Conservation (phyloP, 345 rosid genomes). For the Gossypium australe region DNA sequence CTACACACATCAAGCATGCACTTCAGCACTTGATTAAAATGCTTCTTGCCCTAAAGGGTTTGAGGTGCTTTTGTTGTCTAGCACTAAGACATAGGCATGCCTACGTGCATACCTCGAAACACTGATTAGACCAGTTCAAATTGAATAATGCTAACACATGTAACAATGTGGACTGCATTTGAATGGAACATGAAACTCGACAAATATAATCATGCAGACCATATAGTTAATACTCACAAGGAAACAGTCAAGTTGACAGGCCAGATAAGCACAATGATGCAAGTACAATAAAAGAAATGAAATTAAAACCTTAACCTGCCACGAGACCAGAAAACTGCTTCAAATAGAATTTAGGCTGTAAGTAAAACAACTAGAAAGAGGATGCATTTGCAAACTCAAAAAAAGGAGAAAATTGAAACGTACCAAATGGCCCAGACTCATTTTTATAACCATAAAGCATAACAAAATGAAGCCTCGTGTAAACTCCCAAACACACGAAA, state of each 20-base stretch:
- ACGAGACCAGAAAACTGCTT: not conserved
- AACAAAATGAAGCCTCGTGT: not conserved
- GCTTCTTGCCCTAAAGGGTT: not conserved
- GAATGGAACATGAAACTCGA: not conserved
- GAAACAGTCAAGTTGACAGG: not conserved
- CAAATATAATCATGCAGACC: not conserved
- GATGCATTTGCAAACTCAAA: not conserved
- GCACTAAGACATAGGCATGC: not conserved
- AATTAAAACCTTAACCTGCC: not conserved
- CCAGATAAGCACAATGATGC: not conserved
- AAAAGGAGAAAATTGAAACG: not conserved
- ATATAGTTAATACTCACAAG: not conserved
- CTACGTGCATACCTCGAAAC: not conserved
- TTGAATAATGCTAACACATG: not conserved
- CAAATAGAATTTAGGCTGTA: not conserved
- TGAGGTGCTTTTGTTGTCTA: not conserved
- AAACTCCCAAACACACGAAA: not conserved
- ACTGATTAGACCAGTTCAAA: not conserved
- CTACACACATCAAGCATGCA: not conserved
- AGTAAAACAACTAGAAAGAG: not conserved
- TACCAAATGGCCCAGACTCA: not conserved
- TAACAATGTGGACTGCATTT: not conserved
- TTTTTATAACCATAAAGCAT: not conserved
- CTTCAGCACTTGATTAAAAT: not conserved
- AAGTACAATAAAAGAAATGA: not conserved